These are phyloP conservation scores for Cyclotella baltica DNA, from an alignment of 108 stramenopile genomes.

Conservation along the genomic window DNA sequence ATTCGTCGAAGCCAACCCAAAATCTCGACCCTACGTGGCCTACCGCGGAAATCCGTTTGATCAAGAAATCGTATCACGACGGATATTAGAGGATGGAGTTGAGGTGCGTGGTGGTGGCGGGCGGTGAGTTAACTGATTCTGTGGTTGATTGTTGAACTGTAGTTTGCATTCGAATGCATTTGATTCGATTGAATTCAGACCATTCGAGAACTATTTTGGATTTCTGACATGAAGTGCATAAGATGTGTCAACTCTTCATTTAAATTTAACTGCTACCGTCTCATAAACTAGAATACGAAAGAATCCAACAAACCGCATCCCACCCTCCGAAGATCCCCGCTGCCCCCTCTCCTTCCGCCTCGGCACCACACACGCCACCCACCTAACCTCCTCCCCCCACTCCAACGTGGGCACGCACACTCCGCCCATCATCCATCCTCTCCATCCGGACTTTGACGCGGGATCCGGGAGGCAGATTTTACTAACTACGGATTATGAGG, in stretches of 20 bases:
- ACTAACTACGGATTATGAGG: conserved; percentile 76
- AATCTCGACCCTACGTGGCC: conserved; percentile 79
- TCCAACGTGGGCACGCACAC: conserved; percentile 39
- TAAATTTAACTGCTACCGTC: too few relatives aligned
- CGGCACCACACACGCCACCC: conserved; percentile 60
- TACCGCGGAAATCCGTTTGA: conserved; percentile 80
- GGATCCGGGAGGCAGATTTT: conserved; percentile 84
- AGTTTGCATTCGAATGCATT: background rate
- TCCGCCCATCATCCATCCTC: conserved; percentile 75
- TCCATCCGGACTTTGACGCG: conserved; percentile 68
- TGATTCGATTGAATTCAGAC: too few relatives aligned
- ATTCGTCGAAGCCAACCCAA: conserved; percentile 60
- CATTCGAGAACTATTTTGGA: too few relatives aligned
- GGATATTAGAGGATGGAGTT: conserved; percentile 44
- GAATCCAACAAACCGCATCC: conserved; percentile 9
- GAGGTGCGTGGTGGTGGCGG: conserved; percentile 22
- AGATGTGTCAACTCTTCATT: background rate
- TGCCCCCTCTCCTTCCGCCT: conserved; percentile 81
- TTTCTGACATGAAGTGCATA: too few relatives aligned
- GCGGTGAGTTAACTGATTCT: background rate
- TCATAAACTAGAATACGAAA: conserved; percentile 4
- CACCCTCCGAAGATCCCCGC: conserved; percentile 32
- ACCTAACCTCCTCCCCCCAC: conserved; percentile 33
- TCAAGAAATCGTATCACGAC: conserved; percentile 47
- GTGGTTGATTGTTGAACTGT: background rate